These are phyloP conservation scores for Chimonanthus praecox DNA, from an alignment of 164 flowering plant genomes.

Conservation along the genomic window DNA sequence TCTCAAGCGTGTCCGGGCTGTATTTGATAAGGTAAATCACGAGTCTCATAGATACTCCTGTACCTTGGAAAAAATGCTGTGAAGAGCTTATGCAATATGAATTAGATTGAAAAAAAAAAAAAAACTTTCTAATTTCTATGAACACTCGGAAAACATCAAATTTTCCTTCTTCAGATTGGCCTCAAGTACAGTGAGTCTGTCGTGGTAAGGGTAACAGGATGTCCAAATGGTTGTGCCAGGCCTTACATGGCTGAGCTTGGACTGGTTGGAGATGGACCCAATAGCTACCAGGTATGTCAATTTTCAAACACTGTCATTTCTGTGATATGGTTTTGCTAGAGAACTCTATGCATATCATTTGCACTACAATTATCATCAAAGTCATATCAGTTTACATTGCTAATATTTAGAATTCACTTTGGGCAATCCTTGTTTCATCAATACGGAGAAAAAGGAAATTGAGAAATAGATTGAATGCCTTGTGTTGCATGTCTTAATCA, in stretches of 20 bases:
- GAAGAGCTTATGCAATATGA: background rate
- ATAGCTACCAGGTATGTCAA: conserved; percentile 82
- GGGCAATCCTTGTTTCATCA: background rate
- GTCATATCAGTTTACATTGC: too few species aligned
- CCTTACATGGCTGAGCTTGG: conserved; percentile 99
- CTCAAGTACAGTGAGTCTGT: conserved; percentile 76
- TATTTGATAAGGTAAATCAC: conserved; percentile 74
- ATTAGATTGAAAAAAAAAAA: background rate
- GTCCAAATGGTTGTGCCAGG: conserved; percentile 98
- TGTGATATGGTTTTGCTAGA: background rate
- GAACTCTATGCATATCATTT: background rate
- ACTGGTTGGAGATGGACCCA: conserved; percentile 97
- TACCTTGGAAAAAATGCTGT: background rate
- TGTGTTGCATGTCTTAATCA: conserved; percentile 18
- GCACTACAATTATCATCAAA: too few species aligned
- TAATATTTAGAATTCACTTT: too few species aligned
- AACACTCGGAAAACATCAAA: background rate
- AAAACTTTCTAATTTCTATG: background rate
- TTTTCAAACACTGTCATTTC: background rate
- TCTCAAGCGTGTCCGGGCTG: conserved; percentile 82
- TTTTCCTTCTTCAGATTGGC: conserved; percentile 60
- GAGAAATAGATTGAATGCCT: background rate
- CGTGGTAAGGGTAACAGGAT: conserved; percentile 89
- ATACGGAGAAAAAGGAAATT: background rate
- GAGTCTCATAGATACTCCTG: background rate